phyloP scores from a whole-genome alignment of 2,329 filamentous ascomycete species.

The Pleurostoma richardsiae region DNA sequence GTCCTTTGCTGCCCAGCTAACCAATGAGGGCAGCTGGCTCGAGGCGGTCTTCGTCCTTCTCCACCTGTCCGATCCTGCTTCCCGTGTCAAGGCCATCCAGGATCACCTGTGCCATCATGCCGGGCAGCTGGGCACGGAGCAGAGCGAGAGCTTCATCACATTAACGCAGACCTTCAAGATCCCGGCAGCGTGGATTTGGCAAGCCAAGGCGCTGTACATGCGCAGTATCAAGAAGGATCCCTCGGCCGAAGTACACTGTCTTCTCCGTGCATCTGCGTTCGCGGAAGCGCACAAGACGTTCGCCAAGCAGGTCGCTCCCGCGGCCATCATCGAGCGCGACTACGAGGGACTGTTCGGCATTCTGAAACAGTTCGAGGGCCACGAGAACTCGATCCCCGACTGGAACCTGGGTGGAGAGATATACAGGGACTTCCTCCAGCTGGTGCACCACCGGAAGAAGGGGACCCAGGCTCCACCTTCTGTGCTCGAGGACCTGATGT shows the following conservation, averaged over 20 bases:
- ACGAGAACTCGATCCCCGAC: conserved; percentile 56
- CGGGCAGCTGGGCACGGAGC: conserved; percentile 55
- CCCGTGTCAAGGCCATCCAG: conserved; percentile 63
- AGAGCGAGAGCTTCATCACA: conserved; percentile 49
- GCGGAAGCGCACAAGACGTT: conserved; percentile 82
- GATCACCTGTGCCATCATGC: conserved; percentile 72
- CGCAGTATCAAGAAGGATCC: conserved; percentile 67
- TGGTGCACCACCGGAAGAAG: conserved; percentile 37
- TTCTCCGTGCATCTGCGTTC: conserved; percentile 72
- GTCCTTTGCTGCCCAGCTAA: conserved; percentile 61
- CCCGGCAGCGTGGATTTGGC: conserved; percentile 76
- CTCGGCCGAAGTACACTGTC: conserved; percentile 67
- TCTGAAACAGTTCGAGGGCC: conserved; percentile 65
- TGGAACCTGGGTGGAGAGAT: conserved; percentile 80
- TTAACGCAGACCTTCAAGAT: conserved; percentile 64
- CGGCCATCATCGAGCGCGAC: conserved; percentile 76
- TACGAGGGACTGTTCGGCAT: conserved; percentile 65
- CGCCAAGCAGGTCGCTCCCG: conserved; percentile 73
- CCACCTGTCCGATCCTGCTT: conserved; percentile 60
- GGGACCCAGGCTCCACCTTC: conserved; percentile 24
- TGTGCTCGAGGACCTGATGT: conserved; percentile 51
- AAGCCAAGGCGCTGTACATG: conserved; percentile 79
- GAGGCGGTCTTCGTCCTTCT: conserved; percentile 73
- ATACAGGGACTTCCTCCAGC: conserved; percentile 58
- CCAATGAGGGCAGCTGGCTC: conserved; percentile 60